A percentile compares a stretch with the other conserved stretches of the same genome.
Conservation (phyloP, 2,329 filamentous ascomycete genomes). For the Teratosphaeria epicoccoides region DNA sequence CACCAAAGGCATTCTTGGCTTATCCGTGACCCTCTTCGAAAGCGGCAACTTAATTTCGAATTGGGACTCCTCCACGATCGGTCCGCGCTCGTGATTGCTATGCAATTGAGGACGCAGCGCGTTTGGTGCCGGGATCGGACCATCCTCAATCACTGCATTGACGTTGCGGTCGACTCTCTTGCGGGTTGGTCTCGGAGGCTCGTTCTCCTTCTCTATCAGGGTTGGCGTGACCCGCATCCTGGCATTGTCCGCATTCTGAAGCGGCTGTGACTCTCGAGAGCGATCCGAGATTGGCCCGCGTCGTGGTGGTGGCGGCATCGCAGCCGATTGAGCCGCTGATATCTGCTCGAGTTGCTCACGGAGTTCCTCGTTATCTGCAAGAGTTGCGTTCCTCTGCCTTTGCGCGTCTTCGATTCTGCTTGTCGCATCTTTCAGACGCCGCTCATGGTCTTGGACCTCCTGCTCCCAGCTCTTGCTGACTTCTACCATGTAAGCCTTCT, state of each 20-base stretch:
- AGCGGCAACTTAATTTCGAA: background rate
- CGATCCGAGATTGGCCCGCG: background rate
- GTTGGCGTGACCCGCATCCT: conserved; percentile 3
- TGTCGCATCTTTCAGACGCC: conserved; percentile 1
- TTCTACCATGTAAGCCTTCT: background rate
- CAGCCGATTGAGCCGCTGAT: background rate
- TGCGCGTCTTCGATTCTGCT: conserved; percentile 3
- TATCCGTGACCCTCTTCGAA: background rate
- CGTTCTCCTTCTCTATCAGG: conserved; percentile 6
- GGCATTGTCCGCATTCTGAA: background rate
- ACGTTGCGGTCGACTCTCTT: conserved; percentile 6
- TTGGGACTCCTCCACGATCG: conserved; percentile 11
- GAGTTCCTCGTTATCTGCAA: conserved; percentile 4
- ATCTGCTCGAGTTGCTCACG: conserved; percentile 4
- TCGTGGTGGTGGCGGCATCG: background rate
- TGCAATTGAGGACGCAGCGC: conserved; percentile 2
- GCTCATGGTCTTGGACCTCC: conserved; percentile 1
- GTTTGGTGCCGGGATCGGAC: conserved; percentile 4
- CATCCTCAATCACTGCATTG: background rate
- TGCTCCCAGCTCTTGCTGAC: conserved; percentile 1
- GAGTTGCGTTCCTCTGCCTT: conserved; percentile 4
- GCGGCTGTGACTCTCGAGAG: background rate
- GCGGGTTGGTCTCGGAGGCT: conserved; percentile 3
- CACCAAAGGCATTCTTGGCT: background rate
- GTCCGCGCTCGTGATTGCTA: background rate